Base-by-base conservation (phyloP, 805 yeast genomes). In the Kuraishia molischiana region DNA sequence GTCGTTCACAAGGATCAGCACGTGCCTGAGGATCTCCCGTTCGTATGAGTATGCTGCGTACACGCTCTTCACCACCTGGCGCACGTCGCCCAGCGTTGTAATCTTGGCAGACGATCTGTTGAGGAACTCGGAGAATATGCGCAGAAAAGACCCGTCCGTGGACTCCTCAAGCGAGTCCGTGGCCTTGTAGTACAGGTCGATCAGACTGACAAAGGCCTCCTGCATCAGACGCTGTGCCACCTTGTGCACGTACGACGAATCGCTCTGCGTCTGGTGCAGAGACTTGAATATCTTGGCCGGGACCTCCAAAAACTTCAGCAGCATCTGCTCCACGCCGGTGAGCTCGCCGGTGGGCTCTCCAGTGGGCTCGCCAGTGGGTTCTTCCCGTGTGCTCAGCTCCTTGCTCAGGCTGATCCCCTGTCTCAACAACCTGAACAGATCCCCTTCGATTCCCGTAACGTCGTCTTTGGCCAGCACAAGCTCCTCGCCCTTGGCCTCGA, bases 31-130 rank as follows among this genome's bases (percentile, higher is more conserved):
- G 41, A 81, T 68, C 29, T 69, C 69, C 41, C 67, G 69, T 44
- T 85, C 94, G 45, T 80, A 73, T 10, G 73, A 61, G 47, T 77
- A 81, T 0, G 87, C 75, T 3, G 74, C 54, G 40, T 77, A 77
- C 1, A 84, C 69, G 43, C 83, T 86, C 19, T 66, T 66, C 18
- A 86, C 55, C 14, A 83, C 69, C 1, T 67, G 66, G 30, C 78
- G 62, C 13, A 84, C 69, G 44, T 80, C 79, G 0, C 77, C 72
- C 4, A 81, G 50, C 5, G 76, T 73, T 4, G 82, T 70, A 20
- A 67, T 51, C 15, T 66, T 59, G 3, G 67, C 65, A 1, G 67
- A 52, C 2, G 79, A 64, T 3, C 71, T 55, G 30, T 67, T 69
- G 28, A 84, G 56, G 40, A 81, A 75, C 32, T 59, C 56, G 22